phyloP scores from a whole-genome alignment of 192 early-diverging fungal species.

The Rhizophagus sp. region DNA sequence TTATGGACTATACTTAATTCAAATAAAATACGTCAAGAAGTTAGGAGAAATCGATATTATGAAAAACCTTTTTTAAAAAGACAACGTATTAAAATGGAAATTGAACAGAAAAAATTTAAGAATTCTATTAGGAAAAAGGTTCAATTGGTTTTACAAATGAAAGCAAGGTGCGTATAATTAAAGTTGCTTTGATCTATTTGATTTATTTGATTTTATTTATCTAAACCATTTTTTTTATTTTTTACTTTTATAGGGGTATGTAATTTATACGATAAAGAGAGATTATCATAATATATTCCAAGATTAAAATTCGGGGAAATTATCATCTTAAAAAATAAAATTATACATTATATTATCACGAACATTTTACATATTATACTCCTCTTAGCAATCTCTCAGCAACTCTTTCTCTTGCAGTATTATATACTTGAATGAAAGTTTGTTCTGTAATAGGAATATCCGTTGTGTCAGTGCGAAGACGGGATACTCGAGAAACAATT shows the following conservation, averaged over 20 bases:
- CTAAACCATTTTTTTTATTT: neutral
- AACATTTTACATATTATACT: neutral
- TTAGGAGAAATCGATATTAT: slow-evolving; percentile 55
- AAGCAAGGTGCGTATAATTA: slow-evolving; percentile 36
- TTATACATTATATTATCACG: too few relatives aligned
- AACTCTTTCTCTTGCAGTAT: slow-evolving; percentile 76
- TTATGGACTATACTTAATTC: slow-evolving; percentile 58
- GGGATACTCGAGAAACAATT: slow-evolving; percentile 75
- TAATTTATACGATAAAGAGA: neutral
- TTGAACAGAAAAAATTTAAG: slow-evolving; percentile 58
- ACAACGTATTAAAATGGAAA: slow-evolving; percentile 55
- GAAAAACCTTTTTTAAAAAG: slow-evolving; percentile 70
- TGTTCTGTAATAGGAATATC: slow-evolving; percentile 81
- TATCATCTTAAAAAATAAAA: neutral
- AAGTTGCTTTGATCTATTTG: neutral
- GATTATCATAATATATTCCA: neutral
- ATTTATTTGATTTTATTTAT: neutral
- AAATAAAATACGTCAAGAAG: slow-evolving; percentile 61
- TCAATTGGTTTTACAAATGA: slow-evolving; percentile 67
- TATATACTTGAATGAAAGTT: slow-evolving; percentile 71
- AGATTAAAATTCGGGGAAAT: neutral
- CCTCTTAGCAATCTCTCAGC: slow-evolving; percentile 65
- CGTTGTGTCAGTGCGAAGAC: slow-evolving; percentile 68
- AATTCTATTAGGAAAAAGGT: slow-evolving; percentile 64
- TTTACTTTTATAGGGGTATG: neutral